phyloP scores from a whole-genome alignment of 345 rosid genomes.

The Eucalyptus urophylla region DNA sequence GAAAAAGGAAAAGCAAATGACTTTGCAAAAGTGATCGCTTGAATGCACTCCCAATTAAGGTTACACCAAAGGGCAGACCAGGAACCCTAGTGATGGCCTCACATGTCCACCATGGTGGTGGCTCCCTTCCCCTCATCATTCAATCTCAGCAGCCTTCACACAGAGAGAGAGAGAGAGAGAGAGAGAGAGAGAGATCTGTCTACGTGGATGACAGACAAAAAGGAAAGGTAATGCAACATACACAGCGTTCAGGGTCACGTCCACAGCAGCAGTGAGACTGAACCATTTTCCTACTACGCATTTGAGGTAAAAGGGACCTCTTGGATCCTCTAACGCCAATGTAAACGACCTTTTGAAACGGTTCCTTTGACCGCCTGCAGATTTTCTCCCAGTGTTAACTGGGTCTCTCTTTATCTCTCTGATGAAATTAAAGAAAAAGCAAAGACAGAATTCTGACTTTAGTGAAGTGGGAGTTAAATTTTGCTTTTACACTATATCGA shows the following conservation, averaged over 20 bases:
- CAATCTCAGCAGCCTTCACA: not conserved
- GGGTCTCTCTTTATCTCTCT: not conserved
- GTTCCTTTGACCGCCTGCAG: slow-evolving; percentile 11
- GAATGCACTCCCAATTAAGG: slow-evolving; percentile 29
- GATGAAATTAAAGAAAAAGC: not conserved
- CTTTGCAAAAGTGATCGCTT: slow-evolving; percentile 39
- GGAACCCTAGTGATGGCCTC: slow-evolving; percentile 12
- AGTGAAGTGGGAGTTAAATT: not conserved
- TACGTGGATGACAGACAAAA: not conserved
- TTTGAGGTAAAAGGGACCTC: slow-evolving; percentile 1
- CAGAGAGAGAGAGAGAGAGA: not conserved
- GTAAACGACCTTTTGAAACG: not conserved
- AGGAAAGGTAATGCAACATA: not conserved
- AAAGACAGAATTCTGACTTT: not conserved
- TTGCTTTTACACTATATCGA: not conserved
- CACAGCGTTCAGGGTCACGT: not conserved
- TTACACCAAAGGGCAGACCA: slow-evolving; percentile 1
- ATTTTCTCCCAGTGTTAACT: not conserved
- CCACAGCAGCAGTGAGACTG: not conserved
- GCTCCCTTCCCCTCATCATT: slow-evolving; percentile 20
- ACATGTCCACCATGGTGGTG: slow-evolving; percentile 19
- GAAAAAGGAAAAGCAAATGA: slow-evolving; percentile 13
- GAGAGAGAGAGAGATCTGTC: slow-evolving; percentile 2
- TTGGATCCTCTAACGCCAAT: slow-evolving; percentile 11
- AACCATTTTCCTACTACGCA: not conserved